Conservation (phyloP, 2,329 filamentous ascomycete genomes). For the Monilinia vaccinii-corymbosi region DNA sequence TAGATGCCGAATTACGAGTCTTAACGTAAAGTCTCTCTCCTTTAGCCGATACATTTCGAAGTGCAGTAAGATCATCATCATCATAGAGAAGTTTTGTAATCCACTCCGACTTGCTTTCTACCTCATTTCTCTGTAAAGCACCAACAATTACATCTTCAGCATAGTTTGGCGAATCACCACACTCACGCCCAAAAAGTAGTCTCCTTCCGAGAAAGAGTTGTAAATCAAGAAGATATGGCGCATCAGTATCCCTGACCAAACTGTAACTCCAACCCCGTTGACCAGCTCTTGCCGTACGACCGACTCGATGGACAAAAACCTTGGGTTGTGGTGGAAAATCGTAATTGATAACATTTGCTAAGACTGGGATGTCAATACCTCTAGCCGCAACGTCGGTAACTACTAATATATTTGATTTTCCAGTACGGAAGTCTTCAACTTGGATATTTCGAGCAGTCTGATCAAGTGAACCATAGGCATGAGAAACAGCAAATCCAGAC, state of each 20-base stretch:
- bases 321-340: constrained; percentile 96
- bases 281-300: constrained; percentile 89
- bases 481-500: constrained; percentile 81
- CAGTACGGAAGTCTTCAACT: constrained; percentile 79
- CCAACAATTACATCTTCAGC: constrained; percentile 80
- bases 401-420: constrained; percentile 80
- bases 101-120: constrained; percentile 75
- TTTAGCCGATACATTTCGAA: constrained; percentile 69
- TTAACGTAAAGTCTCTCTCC: constrained; percentile 89
- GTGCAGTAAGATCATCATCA: constrained; percentile 59
- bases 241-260: constrained; percentile 77
- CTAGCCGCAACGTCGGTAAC: constrained; percentile 94
- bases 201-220: constrained; percentile 89
- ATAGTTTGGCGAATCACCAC: constrained; percentile 54
- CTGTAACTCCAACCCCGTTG: constrained; percentile 93
- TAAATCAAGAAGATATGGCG: constrained; percentile 85
- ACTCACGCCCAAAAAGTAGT: constrained; percentile 64
- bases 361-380: constrained; percentile 93
- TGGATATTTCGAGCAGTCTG: constrained; percentile 89
- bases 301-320: constrained; percentile 92
- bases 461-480: constrained; percentile 90
- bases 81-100: constrained; percentile 70
- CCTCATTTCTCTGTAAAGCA: constrained; percentile 57
- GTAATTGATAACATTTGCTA: constrained; percentile 98
- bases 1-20: constrained; percentile 82